These are phyloP conservation scores for Fusarium nodosum DNA, from an alignment of 2,329 filamentous ascomycete genomes.

Conservation along the genomic window DNA sequence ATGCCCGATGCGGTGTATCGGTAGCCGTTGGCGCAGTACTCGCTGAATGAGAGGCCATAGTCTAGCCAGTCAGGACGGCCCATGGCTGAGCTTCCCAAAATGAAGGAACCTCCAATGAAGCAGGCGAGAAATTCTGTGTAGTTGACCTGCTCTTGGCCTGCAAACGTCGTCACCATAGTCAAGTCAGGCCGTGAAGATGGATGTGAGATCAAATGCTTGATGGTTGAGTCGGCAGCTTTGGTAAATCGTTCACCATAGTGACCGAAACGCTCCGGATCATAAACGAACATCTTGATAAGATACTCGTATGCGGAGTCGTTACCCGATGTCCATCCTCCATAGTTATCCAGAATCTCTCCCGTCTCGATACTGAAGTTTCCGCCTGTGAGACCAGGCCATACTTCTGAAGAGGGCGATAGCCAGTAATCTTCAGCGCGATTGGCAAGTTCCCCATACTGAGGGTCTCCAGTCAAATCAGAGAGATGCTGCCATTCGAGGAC, in stretches of 20 bases:
- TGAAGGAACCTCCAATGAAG: constrained; percentile 76
- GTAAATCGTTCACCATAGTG: constrained; percentile 55
- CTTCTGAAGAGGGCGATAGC: constrained; percentile 20
- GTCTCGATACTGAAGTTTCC: constrained; percentile 21
- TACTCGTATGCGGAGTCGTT: constrained; percentile 72
- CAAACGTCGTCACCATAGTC: constrained; percentile 70
- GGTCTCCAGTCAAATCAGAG: constrained; percentile 20
- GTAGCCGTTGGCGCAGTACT: constrained; percentile 15
- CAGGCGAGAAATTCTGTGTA: constrained; percentile 67
- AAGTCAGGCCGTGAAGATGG: constrained; percentile 79
- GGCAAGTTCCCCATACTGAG: constrained; percentile 11
- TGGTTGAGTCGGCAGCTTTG: constrained; percentile 63
- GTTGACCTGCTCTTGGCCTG: constrained; percentile 66
- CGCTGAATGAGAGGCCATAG: constrained; percentile 19
- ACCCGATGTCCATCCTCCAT: constrained; percentile 68
- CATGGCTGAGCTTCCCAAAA: constrained; percentile 68
- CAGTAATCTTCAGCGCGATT: constrained; percentile 16
- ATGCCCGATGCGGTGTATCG: constrained; percentile 1
- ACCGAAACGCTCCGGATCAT: constrained; percentile 69
- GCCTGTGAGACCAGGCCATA: constrained; percentile 27
- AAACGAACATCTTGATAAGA: constrained; percentile 71
- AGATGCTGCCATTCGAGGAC: constrained; percentile 30
- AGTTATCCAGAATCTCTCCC: constrained; percentile 47
- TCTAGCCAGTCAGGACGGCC: constrained; percentile 57
- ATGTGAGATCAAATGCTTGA: constrained; percentile 56